Evolutionary conservation across 306 rosid species (phyloP).

Genomic region (Alnus rubra): DNA sequence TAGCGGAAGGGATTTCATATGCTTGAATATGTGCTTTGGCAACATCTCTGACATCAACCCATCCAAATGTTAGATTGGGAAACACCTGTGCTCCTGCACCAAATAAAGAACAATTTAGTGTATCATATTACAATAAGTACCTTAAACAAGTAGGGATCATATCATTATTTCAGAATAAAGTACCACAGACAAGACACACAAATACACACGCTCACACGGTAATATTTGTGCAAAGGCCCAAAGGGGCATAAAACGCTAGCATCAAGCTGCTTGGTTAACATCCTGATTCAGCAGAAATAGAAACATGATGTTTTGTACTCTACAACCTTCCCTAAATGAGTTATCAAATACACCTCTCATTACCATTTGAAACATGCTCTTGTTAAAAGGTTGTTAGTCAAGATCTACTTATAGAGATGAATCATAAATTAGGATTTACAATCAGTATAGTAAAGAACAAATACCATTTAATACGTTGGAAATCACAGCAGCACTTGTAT

Average conservation of each 20-base stretch:
- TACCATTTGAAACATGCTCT: too few species aligned
- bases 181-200: not conserved
- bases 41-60: constrained; percentile 81
- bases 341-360: not conserved
- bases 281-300: not conserved
- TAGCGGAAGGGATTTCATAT: constrained; percentile 77
- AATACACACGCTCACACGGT: not conserved
- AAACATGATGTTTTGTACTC: not conserved
- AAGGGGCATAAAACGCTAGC: not conserved
- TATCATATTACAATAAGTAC: too few species aligned
- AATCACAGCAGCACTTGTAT: constrained; percentile 52
- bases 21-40: constrained; percentile 77
- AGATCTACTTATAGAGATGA: not conserved
- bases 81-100: constrained; percentile 58
- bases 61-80: constrained; percentile 52
- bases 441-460: not conserved
- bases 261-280: not conserved
- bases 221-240: not conserved
- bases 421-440: not conserved
- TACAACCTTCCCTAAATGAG: not conserved
- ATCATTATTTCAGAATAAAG: not conserved
- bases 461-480: constrained; percentile 62
- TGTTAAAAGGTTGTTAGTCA: not conserved
- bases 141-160: not conserved
- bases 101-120: constrained; percentile 6